Base-by-base conservation (phyloP, 495 filamentous ascomycete species). In the Tetracladium setigerum region DNA sequence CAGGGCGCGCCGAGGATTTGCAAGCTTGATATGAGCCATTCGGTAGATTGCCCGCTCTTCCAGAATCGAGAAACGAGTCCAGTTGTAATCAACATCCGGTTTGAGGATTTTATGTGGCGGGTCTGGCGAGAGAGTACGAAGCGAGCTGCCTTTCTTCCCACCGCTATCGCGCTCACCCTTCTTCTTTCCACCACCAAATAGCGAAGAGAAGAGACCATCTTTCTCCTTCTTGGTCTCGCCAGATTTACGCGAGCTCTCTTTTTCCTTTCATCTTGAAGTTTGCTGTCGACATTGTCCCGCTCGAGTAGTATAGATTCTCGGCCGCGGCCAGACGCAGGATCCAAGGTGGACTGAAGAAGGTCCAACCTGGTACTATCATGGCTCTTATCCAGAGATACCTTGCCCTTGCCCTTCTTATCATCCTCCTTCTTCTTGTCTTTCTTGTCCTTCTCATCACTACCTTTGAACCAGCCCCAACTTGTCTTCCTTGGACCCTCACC, bases 11-110 rank as follows among this genome's bases (percentile, higher is more conserved):
- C 92, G 81, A 30, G 92, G 92, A 61, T 99, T 99, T 4, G 92
- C 92, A 43, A 99, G 84, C 65, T 99, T 99, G 66, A 97, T 90
- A 63, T 99, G 92, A 11, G 92, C 92, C 84, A 99, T 95, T 43
- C 92, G 77, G 61, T 99, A 99, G 47, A 99, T 99, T 30, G 92
- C 94, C 38, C 94, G 75, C 66, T 99, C 92, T 67, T 97, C 92
- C 38, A 96, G 71, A 48, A 99, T 91, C 1, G 89, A 85, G 57
- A 99, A 99, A 32, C 92, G 77, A 4, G 89, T 95, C 87, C 91
- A 99, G 51, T 88, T 83, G 65, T 90, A 96, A 66, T 96, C 90
- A 53, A 94, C 68, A 62, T 96, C 94, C 14, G 90, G 82, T 50
- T 79, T 81, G 39, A 94, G 76, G 19, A 78, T 71, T 42, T 77